phyloP scores from a whole-genome alignment of 2,329 filamentous ascomycete genomes.

The Penicillium sp. region DNA sequence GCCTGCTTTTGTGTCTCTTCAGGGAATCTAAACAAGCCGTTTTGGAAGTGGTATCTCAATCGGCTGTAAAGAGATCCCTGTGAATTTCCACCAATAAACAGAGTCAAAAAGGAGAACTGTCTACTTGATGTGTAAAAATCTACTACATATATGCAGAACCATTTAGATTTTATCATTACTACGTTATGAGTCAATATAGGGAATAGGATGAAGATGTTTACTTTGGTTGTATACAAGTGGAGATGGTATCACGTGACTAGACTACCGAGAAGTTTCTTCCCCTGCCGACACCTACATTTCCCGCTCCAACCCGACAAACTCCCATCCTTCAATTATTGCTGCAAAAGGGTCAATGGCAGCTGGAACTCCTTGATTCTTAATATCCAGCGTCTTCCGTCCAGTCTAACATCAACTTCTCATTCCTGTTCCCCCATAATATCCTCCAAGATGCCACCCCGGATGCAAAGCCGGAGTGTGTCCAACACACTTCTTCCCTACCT shows the following conservation, averaged over 20 bases:
- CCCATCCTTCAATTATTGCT: constrained; percentile 20
- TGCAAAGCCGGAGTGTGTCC: constrained; percentile 37
- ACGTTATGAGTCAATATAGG: not conserved
- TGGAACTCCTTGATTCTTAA: constrained; percentile 8
- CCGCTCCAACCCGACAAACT: constrained; percentile 7
- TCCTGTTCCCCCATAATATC: constrained; percentile 1
- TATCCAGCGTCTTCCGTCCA: not conserved
- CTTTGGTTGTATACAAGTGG: constrained; percentile 1
- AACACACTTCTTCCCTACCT: constrained; percentile 34
- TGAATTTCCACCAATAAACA: too few species aligned
- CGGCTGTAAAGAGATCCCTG: too few species aligned
- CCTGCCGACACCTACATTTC: constrained; percentile 17
- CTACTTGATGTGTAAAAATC: too few species aligned
- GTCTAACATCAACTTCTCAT: not conserved
- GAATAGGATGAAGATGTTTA: not conserved
- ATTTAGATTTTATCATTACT: not conserved
- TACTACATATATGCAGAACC: not conserved
- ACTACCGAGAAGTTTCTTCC: constrained; percentile 34
- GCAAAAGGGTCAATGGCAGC: constrained; percentile 10
- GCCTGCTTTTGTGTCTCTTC: too few species aligned
- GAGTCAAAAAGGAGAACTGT: too few species aligned
- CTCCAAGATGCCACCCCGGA: constrained; percentile 39
- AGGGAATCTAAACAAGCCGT: too few species aligned
- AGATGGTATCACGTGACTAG: constrained; percentile 19
- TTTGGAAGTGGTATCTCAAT: too few species aligned